These are phyloP conservation scores for Triadica sebifera DNA, from an alignment of 345 rosid species.

Conservation along the genomic window DNA sequence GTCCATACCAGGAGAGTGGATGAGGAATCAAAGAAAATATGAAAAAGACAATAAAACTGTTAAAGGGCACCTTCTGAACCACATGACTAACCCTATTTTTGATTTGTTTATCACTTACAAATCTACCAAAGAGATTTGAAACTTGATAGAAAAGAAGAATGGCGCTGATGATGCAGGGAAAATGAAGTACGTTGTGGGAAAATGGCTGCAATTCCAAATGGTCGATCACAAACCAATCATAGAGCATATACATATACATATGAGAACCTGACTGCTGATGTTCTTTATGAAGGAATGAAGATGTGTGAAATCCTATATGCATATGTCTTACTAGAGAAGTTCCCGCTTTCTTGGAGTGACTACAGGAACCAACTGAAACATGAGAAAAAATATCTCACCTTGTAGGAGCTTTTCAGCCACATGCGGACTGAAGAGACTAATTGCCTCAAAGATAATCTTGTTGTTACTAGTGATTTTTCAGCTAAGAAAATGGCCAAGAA, in stretches of 20 bases:
- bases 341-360: neutral
- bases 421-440: neutral
- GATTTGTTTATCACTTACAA: neutral
- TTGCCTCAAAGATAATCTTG: neutral
- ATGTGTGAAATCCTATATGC: neutral
- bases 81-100: neutral
- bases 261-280: neutral
- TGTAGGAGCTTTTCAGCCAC: neutral
- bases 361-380: neutral
- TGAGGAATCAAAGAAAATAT: neutral
- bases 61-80: neutral
- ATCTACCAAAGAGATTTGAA: neutral
- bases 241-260: neutral
- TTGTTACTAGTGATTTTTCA: neutral
- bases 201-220: neutral
- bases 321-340: neutral
- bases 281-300: neutral
- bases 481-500: neutral
- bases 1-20: too few species aligned
- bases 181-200: neutral
- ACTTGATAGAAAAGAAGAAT: neutral
- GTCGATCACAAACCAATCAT: neutral
- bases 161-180: neutral
- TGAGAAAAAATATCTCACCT: neutral
- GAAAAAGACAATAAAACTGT: neutral